Conservation (phyloP, 169 alveolate genomes). For the Miamiensis avidus region DNA sequence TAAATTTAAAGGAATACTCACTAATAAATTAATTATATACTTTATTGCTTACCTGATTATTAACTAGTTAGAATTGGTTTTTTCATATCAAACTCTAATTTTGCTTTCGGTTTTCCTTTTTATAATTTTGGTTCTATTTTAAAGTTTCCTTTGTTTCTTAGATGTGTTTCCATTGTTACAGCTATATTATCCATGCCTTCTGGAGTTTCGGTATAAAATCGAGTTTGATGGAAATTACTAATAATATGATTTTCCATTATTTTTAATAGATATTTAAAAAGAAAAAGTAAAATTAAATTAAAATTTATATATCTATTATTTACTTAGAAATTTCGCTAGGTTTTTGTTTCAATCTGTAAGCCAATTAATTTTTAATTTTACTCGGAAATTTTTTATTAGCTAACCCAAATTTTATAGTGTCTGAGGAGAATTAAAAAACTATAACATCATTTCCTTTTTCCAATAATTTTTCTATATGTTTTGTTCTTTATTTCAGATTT, state of each 20-base stretch:
- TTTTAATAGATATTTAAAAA: neutral
- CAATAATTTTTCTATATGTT: constrained; percentile 40
- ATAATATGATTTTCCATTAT: too few relatives aligned
- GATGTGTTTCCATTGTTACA: constrained; percentile 10
- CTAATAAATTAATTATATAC: neutral
- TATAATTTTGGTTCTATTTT: constrained; percentile 15
- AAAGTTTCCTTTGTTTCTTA: constrained; percentile 4
- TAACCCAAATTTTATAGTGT: constrained; percentile 64
- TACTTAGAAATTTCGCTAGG: neutral
- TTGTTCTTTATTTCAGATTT: constrained; percentile 23
- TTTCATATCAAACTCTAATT: constrained; percentile 31
- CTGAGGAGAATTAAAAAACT: constrained; percentile 66
- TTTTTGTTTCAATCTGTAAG: constrained; percentile 34
- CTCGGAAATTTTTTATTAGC: constrained; percentile 63
- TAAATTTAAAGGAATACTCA: constrained; percentile 6
- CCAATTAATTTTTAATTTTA: constrained; percentile 61
- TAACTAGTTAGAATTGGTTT: neutral
- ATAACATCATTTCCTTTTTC: constrained; percentile 60
- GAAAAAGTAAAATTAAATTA: constrained; percentile 5
- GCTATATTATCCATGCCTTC: constrained; percentile 2
- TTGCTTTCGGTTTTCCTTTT: constrained; percentile 33
- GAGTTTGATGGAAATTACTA: neutral
- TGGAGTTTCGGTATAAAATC: neutral
- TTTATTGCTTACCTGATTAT: neutral
- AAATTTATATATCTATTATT: neutral